Evolutionary conservation across 2,329 filamentous ascomycete species (phyloP), one percentile per base, ranked within the genome.

Genomic region (Alternaria ventricosa): DNA sequence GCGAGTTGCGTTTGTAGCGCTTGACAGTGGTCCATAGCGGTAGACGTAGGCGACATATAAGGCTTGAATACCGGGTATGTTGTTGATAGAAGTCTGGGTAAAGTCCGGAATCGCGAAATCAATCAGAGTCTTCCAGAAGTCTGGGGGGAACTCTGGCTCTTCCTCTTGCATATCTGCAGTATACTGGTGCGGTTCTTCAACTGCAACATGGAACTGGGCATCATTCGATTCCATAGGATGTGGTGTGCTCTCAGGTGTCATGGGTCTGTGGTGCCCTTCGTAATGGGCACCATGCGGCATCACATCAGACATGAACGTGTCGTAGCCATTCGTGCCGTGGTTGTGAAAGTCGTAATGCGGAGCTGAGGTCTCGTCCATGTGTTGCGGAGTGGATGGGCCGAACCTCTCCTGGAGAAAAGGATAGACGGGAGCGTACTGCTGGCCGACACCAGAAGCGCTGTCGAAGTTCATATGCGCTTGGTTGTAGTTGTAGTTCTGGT

Each of bases 31-130:
- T 18, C 49, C 20, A 44, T 71, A 73, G 57, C 28, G 62, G 33
- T 28, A 27, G 4, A 54, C 47, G 44, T 71, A 72, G 18, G 43
- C 50, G 25, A 65, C 22, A 45, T 67, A 70, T 12, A 70, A 51
- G 20, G 53, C 18, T 43, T 65, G 28, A 15, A 75, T 36, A n/a
- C 56, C 28, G 7, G 63, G 59, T 23, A 67, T 58, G 13, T 62
- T 22, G 44, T 44, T 50, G 59, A 66, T 56, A 18, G 47, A 58
- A 25, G n/a, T 49, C 30, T 60, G 50, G n/a, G 57, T 55, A 8
- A 51, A 41, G 57, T 58, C 51, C 5, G 65, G 55, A 4, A 63
- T 46, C 7, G 55, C 30, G 33, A 56, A 55, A 57, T 46, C 49
- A 12, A 63, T 43, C 27, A 58, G 49, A 25, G 12, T 51, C 28